Percentiles rank a stretch among this genome's conserved stretches.
phyloP scores from a whole-genome alignment of 2,329 filamentous ascomycete species.

The Venturia carpophila region DNA sequence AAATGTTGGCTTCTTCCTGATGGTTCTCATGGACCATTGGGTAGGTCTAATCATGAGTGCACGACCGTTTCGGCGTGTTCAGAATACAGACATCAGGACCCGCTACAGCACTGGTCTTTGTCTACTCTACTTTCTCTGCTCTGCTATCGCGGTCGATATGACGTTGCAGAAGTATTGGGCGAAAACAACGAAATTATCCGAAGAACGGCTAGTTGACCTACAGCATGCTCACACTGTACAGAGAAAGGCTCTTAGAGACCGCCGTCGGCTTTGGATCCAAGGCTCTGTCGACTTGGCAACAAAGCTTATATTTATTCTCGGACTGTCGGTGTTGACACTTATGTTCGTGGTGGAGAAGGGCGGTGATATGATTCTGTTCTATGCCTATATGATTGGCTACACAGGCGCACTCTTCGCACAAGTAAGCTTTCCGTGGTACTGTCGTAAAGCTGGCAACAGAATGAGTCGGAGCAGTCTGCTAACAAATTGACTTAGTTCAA shows the following conservation, averaged over 20 bases:
- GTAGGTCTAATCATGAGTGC: conserved; percentile 2
- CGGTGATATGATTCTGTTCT: neutral
- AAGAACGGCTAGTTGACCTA: conserved; percentile 6
- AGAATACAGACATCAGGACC: neutral
- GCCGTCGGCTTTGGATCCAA: conserved; percentile 1
- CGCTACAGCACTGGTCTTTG: conserved; percentile 11
- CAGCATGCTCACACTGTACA: conserved; percentile 8
- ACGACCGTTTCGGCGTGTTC: neutral
- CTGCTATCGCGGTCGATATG: conserved; percentile 13
- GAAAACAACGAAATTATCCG: conserved; percentile 9
- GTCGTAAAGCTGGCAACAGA: neutral
- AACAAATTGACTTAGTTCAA: conserved; percentile 4
- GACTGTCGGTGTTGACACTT: neutral
- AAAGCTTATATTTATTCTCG: neutral
- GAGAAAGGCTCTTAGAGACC: neutral
- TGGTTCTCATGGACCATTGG: conserved; percentile 14
- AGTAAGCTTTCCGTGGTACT: neutral
- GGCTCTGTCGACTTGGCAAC: neutral
- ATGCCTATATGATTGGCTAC: conserved; percentile 3
- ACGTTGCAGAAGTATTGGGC: conserved; percentile 11
- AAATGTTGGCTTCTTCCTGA: conserved; percentile 11
- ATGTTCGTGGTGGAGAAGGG: conserved; percentile 3
- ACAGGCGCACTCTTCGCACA: neutral
- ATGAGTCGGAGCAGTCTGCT: neutral
- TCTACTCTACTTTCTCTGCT: conserved; percentile 8